phyloP scores from a whole-genome alignment of 2,329 filamentous ascomycete genomes.

The Mycocentrospora acerina region DNA sequence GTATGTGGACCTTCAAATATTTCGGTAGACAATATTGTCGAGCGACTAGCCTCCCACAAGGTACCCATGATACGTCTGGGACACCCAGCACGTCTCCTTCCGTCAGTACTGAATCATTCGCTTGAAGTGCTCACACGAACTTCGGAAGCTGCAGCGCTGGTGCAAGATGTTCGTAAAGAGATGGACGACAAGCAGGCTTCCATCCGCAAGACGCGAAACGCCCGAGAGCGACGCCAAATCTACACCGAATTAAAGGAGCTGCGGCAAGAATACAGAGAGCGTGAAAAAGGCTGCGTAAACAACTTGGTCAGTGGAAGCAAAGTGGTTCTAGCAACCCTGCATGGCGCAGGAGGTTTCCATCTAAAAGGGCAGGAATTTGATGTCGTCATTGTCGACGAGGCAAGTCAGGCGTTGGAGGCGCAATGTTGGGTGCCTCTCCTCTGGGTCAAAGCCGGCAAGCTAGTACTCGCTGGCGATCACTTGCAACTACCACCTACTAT shows the following conservation, averaged over 20 bases:
- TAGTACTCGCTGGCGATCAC: conserved; percentile 91
- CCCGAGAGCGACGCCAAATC: conserved; percentile 75
- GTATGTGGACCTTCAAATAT: conserved; percentile 98
- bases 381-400: conserved; percentile 93
- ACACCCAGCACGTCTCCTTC: conserved; percentile 86
- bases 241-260: conserved; percentile 84
- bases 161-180: conserved; percentile 85
- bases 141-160: conserved; percentile 84
- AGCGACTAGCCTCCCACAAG: conserved; percentile 81
- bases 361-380: conserved; percentile 81
- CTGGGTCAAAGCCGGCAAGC: conserved; percentile 69
- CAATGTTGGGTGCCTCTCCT: conserved; percentile 95
- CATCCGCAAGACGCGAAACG: conserved; percentile 82
- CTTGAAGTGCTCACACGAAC: conserved; percentile 88
- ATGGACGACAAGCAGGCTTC: conserved; percentile 91
- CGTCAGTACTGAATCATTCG: conserved; percentile 84
- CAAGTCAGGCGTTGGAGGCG: conserved; percentile 90
- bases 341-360: conserved; percentile 86
- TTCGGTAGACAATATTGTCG: conserved; percentile 96
- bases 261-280: conserved; percentile 81
- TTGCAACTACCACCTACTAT: conserved; percentile 92
- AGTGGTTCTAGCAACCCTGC: conserved; percentile 88
- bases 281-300: conserved; percentile 79
- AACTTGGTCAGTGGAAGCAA: conserved; percentile 75
- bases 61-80: conserved; percentile 86